These are phyloP conservation scores for Pelargonium hybrid DNA, from an alignment of 441 rosid species.

Conservation along the genomic window DNA sequence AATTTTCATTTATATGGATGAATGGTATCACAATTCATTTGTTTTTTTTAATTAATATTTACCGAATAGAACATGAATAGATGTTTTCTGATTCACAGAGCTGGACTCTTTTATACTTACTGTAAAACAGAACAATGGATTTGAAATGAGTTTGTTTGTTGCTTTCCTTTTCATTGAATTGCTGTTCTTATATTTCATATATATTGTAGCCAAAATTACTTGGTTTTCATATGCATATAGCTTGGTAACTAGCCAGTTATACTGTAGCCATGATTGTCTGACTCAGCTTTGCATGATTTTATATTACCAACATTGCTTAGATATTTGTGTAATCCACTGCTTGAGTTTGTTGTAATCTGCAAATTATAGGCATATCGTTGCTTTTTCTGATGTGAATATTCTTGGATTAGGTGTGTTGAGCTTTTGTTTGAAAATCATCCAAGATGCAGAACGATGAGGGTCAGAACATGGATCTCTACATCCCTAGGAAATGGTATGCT, in stretches of 20 bases:
- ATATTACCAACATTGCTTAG: too few species aligned
- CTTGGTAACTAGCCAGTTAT: too few species aligned
- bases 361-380: too few species aligned
- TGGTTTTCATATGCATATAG: neutral
- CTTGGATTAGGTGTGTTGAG: constrained; percentile 20
- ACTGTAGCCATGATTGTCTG: too few species aligned
- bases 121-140: neutral
- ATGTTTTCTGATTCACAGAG: neutral
- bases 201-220: neutral
- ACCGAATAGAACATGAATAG: too few species aligned
- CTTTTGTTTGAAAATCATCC: constrained; percentile 16
- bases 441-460: constrained; percentile 97
- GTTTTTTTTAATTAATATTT: too few species aligned
- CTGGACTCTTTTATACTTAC: neutral
- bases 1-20: too few species aligned
- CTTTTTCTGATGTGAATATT: neutral
- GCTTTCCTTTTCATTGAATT: too few species aligned
- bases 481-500: constrained; percentile 76
- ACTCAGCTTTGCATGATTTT: too few species aligned
- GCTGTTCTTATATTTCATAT: too few species aligned
- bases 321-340: neutral
- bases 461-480: constrained; percentile 64
- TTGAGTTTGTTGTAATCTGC: neutral
- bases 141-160: neutral
- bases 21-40: too few species aligned